Conservation (phyloP, 176 grass and related monocot species). For the Bromus sterilis region DNA sequence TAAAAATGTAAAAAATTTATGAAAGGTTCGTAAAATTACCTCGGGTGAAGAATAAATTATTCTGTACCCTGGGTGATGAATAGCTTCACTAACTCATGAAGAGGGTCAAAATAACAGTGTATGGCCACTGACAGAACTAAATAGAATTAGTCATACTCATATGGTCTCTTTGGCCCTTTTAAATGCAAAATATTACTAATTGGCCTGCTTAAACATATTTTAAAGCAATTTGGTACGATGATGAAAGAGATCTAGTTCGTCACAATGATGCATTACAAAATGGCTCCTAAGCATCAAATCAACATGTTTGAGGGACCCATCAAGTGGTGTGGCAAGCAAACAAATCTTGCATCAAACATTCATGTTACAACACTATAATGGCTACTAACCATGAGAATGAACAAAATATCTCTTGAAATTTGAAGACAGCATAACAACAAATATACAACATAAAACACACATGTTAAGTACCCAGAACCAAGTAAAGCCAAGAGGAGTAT, state of each 20-base stretch:
- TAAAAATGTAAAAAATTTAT: no score
- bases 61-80: no score
- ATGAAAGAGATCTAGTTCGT: not conserved
- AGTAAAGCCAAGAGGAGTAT: not conserved
- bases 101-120: not conserved
- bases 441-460: not conserved
- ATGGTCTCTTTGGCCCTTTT: not conserved
- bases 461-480: conserved; percentile 1
- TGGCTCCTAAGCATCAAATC: not conserved
- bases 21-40: no score
- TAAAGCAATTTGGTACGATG: not conserved
- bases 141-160: not conserved
- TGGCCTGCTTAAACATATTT: not conserved
- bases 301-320: not conserved
- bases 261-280: not conserved
- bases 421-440: not conserved
- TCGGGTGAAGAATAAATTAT: no score
- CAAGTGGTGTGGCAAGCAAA: not conserved
- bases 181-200: not conserved
- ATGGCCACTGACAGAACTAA: not conserved
- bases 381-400: not conserved
- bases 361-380: not conserved
- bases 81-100: conserved; percentile 13
- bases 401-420: not conserved
- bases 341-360: not conserved